A percentile compares a stretch with the other conserved stretches of the same genome.
These are phyloP conservation scores for Fusarium equiseti DNA, from an alignment of 2,329 filamentous ascomycete genomes.

Conservation along the genomic window DNA sequence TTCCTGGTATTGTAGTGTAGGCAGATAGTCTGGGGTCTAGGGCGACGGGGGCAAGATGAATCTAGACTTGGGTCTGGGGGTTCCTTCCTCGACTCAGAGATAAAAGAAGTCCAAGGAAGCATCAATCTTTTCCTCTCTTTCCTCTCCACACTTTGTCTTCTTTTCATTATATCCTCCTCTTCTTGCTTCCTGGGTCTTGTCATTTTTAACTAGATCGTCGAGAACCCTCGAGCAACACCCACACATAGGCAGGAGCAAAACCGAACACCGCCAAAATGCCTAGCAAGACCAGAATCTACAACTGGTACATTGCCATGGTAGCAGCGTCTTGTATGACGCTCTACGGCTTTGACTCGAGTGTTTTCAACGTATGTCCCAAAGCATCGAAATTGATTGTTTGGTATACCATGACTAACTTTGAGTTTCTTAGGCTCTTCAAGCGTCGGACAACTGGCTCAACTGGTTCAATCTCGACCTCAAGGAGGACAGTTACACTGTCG, in stretches of 20 bases:
- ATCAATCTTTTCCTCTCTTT: conserved; percentile 10
- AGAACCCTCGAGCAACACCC: background rate
- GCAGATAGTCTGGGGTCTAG: conserved; percentile 27
- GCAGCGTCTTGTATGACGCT: conserved; percentile 81
- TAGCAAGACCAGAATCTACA: conserved; percentile 50
- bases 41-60: conserved; percentile 20
- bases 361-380: conserved; percentile 68
- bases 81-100: conserved; percentile 24
- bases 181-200: background rate
- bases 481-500: conserved; percentile 59
- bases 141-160: conserved; percentile 12
- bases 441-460: conserved; percentile 73
- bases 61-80: conserved; percentile 17
- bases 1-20: conserved; percentile 4
- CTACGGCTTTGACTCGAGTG: conserved; percentile 80
- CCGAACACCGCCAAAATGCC: conserved; percentile 51
- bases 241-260: background rate
- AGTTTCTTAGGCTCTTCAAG: conserved; percentile 65
- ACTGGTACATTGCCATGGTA: conserved; percentile 72
- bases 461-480: conserved; percentile 68
- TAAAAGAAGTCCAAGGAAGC: conserved; percentile 37
- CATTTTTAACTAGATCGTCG: conserved; percentile 1
- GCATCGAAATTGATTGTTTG: background rate
- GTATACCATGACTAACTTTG: conserved; percentile 11
- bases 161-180: conserved; percentile 7